These are phyloP conservation scores for Penicillium argentinense DNA, from an alignment of 495 filamentous ascomycete species.

Conservation along the genomic window DNA sequence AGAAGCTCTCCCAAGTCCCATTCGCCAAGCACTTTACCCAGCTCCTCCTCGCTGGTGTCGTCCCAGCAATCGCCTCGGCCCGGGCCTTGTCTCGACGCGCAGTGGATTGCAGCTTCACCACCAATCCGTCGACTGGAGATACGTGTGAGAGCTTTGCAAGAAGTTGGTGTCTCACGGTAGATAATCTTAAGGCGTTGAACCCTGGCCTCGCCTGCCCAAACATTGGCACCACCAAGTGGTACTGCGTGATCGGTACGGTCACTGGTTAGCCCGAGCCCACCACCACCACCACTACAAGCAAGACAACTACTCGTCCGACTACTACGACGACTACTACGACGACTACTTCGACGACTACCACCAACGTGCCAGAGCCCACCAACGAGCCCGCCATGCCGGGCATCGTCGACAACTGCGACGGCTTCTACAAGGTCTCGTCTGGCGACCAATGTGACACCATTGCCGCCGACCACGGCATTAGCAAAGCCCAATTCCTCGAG, in stretches of 20 bases:
- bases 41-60: conserved; percentile 1
- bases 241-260: conserved; percentile 27
- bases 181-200: conserved; percentile 22
- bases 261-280: not conserved
- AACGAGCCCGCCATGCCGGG: conserved; percentile 34
- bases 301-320: not conserved
- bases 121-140: not conserved
- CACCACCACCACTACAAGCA: conserved; percentile 1
- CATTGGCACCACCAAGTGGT: conserved; percentile 11
- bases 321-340: not conserved
- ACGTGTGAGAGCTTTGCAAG: not conserved
- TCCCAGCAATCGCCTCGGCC: conserved; percentile 13
- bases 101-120: conserved; percentile 23
- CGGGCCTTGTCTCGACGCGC: conserved; percentile 7
- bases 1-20: not conserved
- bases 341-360: not conserved
- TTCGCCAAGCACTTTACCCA: not conserved
- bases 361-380: conserved; percentile 10
- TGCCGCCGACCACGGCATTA: conserved; percentile 17
- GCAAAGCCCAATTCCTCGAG: conserved; percentile 15
- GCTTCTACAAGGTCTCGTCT: conserved; percentile 31
- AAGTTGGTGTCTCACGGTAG: conserved; percentile 20
- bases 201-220: conserved; percentile 17
- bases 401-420: conserved; percentile 40
- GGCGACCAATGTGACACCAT: conserved; percentile 39